Evolutionary conservation across 2,329 filamentous ascomycete species (phyloP).

Genomic region (Pseudogymnoascus verrucosus): DNA sequence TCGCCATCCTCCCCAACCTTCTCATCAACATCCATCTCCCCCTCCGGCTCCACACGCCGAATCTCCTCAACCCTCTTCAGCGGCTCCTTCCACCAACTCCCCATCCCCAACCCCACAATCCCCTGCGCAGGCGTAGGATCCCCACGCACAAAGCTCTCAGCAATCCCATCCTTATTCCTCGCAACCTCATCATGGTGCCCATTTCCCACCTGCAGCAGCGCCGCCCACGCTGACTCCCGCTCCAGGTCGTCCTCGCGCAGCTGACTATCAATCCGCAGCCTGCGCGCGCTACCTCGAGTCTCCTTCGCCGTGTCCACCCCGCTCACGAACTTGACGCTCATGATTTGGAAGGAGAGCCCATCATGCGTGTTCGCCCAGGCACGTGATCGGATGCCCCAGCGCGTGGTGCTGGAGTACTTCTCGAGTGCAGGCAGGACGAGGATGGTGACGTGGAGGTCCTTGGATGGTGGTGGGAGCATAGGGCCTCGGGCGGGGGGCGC

Average conservation of each 20-base stretch:
- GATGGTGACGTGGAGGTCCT: constrained; percentile 80
- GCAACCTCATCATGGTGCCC: neutral
- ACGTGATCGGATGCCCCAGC: constrained; percentile 75
- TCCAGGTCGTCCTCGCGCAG: constrained; percentile 16
- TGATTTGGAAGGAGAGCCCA: constrained; percentile 74
- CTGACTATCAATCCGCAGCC: constrained; percentile 17
- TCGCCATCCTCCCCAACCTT: neutral
- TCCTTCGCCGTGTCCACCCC: constrained; percentile 50
- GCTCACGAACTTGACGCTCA: constrained; percentile 75
- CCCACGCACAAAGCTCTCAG: constrained; percentile 10
- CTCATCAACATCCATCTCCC: neutral
- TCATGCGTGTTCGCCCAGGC: constrained; percentile 58
- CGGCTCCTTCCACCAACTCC: constrained; percentile 11
- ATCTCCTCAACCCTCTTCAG: neutral
- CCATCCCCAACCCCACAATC: constrained; percentile 10
- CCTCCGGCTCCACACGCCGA: neutral
- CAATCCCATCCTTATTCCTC: neutral
- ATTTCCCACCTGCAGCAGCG: constrained; percentile 3
- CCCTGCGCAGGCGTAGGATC: neutral
- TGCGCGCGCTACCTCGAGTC: constrained; percentile 36
- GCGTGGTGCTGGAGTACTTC: constrained; percentile 65
- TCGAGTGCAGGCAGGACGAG: constrained; percentile 73
- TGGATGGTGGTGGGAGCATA: constrained; percentile 54
- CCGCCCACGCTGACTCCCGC: constrained; percentile 13
- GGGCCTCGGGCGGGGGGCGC: constrained; percentile 53